Base-by-base conservation (phyloP, 202 grass and related monocot species). In the Saccharum hybrid region DNA sequence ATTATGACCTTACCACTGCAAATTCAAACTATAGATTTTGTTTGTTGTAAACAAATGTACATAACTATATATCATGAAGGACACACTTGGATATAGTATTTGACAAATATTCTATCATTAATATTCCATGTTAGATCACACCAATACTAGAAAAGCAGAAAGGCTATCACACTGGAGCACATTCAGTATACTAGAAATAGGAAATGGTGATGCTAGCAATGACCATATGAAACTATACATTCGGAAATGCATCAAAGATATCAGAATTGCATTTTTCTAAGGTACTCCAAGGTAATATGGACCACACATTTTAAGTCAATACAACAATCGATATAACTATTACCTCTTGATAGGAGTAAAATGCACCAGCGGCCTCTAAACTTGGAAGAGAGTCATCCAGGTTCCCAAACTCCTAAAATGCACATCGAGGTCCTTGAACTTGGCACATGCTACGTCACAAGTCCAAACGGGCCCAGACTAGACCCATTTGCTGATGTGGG, bases 181-280 rank as follows among this genome's bases (percentile, higher is more conserved):
- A 14, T 49, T 77, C 30, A 61, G 2, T 59, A 10, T 33, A 68
- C 11, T 88, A 60, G 15, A 85, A 72, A 71, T 10, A 54, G 19
- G 23, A 72, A 57, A 83, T 10, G 11, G 66, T 14, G 33, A 40
- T 19, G n/a, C 72, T 46, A 81, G 43, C 15, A 36, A 11, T 63
- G 19, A 0, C 49, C 71, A 54, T 40, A 41, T 33, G 40, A 70
- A 42, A 73, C 18, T 23, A 74, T 68, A 33, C 51, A 40, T 70
- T 82, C 1, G 10, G 18, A 28, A 70, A 75, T 61, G 2, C 10
- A 77, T 23, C 4, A 10, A 52, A 33, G 16, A 42, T 37, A 16
- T 51, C 14, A 51, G 14, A 51, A 18, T 51, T 51, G 48, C 4
- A 51, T 51, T 51, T 48, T 51, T 48, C 48, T 51, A 51, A 51